Evolutionary conservation across 352 stramenopile species (phyloP).

Genomic region (Pythium sp.): DNA sequence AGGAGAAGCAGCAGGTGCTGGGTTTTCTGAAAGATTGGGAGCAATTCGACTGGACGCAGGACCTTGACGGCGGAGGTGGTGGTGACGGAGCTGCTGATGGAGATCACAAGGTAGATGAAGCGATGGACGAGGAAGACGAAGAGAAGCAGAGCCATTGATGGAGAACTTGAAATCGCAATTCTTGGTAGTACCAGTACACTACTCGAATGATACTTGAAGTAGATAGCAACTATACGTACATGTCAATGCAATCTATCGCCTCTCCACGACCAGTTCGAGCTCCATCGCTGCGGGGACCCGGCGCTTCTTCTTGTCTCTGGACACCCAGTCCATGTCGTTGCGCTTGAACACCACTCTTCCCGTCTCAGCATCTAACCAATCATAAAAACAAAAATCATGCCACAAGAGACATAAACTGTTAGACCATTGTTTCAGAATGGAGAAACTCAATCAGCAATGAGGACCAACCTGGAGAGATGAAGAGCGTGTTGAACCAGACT

Average conservation of each 20-base stretch:
- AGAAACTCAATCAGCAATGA: not conserved
- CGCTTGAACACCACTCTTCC: conserved; percentile 37
- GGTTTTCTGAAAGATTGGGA: conserved; percentile 67
- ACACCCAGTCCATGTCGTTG: conserved; percentile 65
- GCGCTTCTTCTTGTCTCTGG: conserved; percentile 58
- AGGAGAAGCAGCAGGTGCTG: conserved; percentile 61
- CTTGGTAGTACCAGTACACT: no score
- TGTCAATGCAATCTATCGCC: not conserved
- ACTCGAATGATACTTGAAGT: no score
- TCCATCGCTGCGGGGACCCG: conserved; percentile 63
- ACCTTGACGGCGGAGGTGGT: conserved; percentile 50
- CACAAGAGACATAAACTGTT: not conserved
- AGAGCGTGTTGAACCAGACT: conserved; percentile 71
- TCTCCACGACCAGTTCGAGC: conserved; percentile 42
- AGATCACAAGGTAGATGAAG: not conserved
- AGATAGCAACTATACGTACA: not conserved
- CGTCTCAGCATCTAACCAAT: conserved; percentile 28
- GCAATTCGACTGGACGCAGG: conserved; percentile 69
- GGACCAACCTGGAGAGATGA: conserved; percentile 29
- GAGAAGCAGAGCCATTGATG: conserved; percentile 2
- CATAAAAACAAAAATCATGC: not conserved
- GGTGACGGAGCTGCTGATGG: not conserved
- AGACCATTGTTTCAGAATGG: not conserved
- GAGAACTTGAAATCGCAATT: no score
- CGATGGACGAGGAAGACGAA: not conserved